These are phyloP conservation scores for Phaeomoniella chlamydospora DNA, from an alignment of 2,329 filamentous ascomycete species.

Conservation along the genomic window DNA sequence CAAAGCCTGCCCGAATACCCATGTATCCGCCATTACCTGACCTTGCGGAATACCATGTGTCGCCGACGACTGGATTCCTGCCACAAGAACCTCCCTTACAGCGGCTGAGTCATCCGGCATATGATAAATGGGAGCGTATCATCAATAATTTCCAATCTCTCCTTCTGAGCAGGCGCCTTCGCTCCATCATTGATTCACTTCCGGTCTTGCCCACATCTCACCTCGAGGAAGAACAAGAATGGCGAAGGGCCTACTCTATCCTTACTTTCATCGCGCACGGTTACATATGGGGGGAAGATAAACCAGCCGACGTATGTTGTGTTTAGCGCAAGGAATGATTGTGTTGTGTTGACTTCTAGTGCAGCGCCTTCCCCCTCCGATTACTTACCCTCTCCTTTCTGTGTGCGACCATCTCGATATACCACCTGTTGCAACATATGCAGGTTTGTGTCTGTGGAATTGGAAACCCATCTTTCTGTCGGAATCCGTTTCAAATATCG, in stretches of 20 bases:
- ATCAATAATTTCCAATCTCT: conserved; percentile 74
- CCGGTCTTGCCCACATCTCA: conserved; percentile 72
- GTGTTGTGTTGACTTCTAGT: conserved; percentile 1
- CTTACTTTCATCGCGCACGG: conserved; percentile 69
- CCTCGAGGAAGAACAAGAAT: conserved; percentile 74
- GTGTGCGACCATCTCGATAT: conserved; percentile 69
- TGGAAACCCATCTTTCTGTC: conserved; percentile 81
- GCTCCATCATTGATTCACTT: conserved; percentile 63
- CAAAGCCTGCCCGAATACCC: too few species aligned
- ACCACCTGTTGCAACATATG: conserved; percentile 86
- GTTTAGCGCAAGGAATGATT: neutral
- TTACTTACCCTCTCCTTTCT: conserved; percentile 69
- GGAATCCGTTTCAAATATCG: conserved; percentile 66
- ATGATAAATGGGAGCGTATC: conserved; percentile 86
- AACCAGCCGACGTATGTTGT: conserved; percentile 49
- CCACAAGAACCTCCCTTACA: conserved; percentile 68
- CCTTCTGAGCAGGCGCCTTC: conserved; percentile 70
- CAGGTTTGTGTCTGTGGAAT: conserved; percentile 88
- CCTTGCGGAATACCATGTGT: conserved; percentile 60
- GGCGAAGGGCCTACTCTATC: conserved; percentile 73
- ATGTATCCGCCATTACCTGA: conserved; percentile 32
- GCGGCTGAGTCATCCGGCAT: conserved; percentile 74
- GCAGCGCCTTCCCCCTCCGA: conserved; percentile 56
- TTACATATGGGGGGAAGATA: conserved; percentile 78
- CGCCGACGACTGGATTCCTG: conserved; percentile 63